phyloP scores from a whole-genome alignment of 73 alveolate genomes.

The Paramecium octaurelia region DNA sequence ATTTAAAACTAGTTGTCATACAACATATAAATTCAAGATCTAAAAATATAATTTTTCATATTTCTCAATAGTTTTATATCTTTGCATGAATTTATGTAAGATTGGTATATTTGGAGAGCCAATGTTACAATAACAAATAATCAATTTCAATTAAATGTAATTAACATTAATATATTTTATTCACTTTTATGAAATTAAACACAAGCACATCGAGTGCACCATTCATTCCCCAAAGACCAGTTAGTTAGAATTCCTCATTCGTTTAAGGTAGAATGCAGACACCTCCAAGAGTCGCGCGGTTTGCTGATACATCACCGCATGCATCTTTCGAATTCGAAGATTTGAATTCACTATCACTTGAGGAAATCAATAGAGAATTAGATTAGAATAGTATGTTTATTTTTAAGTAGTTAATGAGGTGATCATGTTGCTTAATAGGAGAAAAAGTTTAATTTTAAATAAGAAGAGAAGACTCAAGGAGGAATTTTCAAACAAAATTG shows the following conservation, averaged over 20 bases:
- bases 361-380: constrained; percentile 34
- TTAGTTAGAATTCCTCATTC: not conserved
- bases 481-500: constrained; percentile 28
- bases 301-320: constrained; percentile 13
- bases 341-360: not conserved
- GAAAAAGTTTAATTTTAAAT: constrained; percentile 22
- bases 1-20: not conserved
- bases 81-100: not conserved
- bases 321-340: constrained; percentile 27
- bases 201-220: not conserved
- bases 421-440: constrained; percentile 15
- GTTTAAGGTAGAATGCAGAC: not conserved
- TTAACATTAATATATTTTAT: not conserved
- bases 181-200: not conserved
- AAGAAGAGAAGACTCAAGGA: constrained; percentile 38
- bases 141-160: not conserved
- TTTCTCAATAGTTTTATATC: not conserved
- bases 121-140: not conserved
- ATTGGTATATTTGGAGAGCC: not conserved
- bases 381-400: constrained; percentile 23
- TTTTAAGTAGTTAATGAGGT: constrained; percentile 12
- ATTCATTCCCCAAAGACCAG: not conserved
- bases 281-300: constrained; percentile 3
- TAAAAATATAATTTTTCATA: not conserved
- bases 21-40: not conserved